Conservation (phyloP, 805 yeast species). For the Candida krabiensis region DNA sequence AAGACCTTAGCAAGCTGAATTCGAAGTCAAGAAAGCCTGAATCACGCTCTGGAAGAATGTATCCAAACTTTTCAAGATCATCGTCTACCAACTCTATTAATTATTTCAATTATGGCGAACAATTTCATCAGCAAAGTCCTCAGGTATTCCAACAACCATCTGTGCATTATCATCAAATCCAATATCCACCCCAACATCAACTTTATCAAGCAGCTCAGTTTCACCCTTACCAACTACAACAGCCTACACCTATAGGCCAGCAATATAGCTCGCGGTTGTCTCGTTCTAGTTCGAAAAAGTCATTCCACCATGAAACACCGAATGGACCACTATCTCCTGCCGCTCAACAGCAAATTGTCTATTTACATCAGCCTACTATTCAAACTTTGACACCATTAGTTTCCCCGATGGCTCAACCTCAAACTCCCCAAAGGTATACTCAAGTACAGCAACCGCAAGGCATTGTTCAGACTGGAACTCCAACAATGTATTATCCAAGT, state of each 20-base stretch:
- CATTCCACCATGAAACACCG: slow-evolving; percentile 3
- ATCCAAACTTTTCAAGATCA: slow-evolving; percentile 13
- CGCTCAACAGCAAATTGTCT: slow-evolving; percentile 8
- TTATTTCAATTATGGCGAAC: slow-evolving; percentile 12
- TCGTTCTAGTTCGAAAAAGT: slow-evolving; percentile 10
- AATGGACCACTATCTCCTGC: slow-evolving; percentile 5
- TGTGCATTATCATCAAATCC: slow-evolving; percentile 6
- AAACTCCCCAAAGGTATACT: neutral
- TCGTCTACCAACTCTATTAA: slow-evolving; percentile 17
- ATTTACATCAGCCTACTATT: slow-evolving; percentile 8
- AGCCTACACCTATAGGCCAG: slow-evolving; percentile 5
- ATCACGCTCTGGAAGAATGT: slow-evolving; percentile 1
- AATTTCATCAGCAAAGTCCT: slow-evolving; percentile 4
- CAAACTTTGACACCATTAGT: neutral
- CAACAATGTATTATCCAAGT: slow-evolving; percentile 2
- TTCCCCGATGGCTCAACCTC: neutral
- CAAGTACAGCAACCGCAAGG: slow-evolving; percentile 1
- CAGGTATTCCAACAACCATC: neutral
- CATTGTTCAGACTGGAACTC: neutral
- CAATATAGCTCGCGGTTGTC: slow-evolving; percentile 5
- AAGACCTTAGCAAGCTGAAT: slow-evolving; percentile 3
- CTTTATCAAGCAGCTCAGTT: slow-evolving; percentile 6
- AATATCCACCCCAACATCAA: slow-evolving; percentile 11
- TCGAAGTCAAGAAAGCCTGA: slow-evolving; percentile 4
- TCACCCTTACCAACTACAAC: slow-evolving; percentile 6